Conservation (phyloP, 345 rosid genomes). For the Adansonia digitata region DNA sequence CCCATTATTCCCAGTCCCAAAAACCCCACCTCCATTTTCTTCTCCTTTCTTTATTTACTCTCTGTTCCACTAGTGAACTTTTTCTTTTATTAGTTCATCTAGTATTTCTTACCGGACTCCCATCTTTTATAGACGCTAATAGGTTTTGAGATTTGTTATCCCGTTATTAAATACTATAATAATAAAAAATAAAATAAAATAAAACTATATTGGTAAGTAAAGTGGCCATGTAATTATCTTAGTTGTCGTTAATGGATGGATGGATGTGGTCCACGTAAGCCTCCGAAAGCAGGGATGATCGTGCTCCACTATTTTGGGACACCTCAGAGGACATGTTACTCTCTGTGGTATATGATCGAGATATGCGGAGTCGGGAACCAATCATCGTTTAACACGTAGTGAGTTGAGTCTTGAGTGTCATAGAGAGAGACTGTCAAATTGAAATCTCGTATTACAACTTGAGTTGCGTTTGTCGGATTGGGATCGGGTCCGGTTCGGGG, state of each 20-base stretch:
- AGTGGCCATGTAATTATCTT: not conserved
- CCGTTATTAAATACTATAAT: not conserved
- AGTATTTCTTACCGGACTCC: not conserved
- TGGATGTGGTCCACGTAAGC: constrained; percentile 12
- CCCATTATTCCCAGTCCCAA: constrained; percentile 98
- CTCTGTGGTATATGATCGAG: not conserved
- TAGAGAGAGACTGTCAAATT: not conserved
- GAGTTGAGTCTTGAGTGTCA: not conserved
- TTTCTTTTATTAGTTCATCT: not conserved
- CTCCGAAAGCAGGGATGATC: not conserved
- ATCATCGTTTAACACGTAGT: constrained; percentile 1
- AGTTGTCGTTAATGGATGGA: constrained; percentile 3
- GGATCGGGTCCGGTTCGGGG: not conserved
- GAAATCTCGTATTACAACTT: not conserved
- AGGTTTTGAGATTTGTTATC: not conserved
- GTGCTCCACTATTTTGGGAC: constrained; percentile 9
- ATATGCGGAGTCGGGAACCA: not conserved
- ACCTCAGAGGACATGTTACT: not conserved
- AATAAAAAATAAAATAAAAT: too few relatives aligned
- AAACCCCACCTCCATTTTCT: constrained; percentile 85
- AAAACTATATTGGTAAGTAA: not conserved
- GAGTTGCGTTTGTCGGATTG: not conserved
- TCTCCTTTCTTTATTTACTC: not conserved
- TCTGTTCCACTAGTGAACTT: not conserved
- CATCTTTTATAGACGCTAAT: not conserved